These are phyloP conservation scores for Diplodia seriata DNA, from an alignment of 2,329 filamentous ascomycete genomes.

Conservation along the genomic window DNA sequence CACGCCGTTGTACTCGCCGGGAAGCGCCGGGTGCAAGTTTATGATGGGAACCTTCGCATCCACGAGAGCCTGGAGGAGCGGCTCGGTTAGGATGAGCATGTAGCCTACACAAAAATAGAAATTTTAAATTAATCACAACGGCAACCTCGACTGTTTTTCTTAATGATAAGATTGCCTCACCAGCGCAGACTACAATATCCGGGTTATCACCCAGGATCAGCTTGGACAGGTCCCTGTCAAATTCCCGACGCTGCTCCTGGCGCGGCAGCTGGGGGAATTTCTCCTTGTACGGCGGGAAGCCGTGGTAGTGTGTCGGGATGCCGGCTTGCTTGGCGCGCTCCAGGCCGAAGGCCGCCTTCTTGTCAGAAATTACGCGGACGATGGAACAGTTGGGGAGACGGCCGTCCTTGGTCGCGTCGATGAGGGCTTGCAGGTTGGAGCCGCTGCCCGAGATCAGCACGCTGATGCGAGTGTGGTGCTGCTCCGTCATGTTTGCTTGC, in stretches of 20 bases:
- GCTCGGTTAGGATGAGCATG: constrained; percentile 80
- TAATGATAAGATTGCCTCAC: constrained; percentile 2
- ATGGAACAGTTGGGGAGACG: constrained; percentile 62
- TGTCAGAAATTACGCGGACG: constrained; percentile 66
- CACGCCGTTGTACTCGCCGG: constrained; percentile 75
- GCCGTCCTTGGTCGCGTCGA: constrained; percentile 60
- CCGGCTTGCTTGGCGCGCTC: constrained; percentile 63
- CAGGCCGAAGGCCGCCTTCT: constrained; percentile 68
- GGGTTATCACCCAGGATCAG: constrained; percentile 71
- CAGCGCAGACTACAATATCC: constrained; percentile 74
- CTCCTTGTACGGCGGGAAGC: constrained; percentile 78
- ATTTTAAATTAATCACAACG: background rate
- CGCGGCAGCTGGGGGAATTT: constrained; percentile 63
- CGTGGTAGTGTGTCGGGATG: constrained; percentile 82
- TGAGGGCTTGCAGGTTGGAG: constrained; percentile 80
- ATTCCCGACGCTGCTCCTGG: constrained; percentile 62
- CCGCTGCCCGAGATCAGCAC: constrained; percentile 70
- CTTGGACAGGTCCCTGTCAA: constrained; percentile 76
- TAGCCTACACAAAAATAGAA: constrained; percentile 64
- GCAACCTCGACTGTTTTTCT: background rate
- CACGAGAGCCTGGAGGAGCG: constrained; percentile 73
- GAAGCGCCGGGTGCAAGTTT: constrained; percentile 80
- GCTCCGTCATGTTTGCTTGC: constrained; percentile 28
- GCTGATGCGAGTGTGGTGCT: constrained; percentile 54
- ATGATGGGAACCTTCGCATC: constrained; percentile 71